Evolutionary conservation across 228 moss, liverwort and hornwort species (phyloP), one percentile per base, ranked within the genome.

Genomic region (Sphagnum fallax): DNA sequence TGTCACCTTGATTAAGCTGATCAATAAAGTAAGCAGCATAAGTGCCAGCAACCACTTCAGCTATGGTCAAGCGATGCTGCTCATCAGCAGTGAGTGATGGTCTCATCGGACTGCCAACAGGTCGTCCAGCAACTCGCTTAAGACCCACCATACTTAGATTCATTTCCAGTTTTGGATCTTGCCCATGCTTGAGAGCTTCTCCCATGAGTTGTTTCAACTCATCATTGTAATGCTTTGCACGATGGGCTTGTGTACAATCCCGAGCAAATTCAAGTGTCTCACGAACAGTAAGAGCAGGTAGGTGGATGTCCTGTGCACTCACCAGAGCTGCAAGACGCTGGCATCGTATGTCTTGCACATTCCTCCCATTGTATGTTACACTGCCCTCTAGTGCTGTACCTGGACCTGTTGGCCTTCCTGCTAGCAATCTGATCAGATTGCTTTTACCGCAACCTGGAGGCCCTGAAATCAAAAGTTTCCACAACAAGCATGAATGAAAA

Each of bases 121-220:
- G 84, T 14, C 84, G 76, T 14, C 81, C 78, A 70, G 83, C 88
- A 62, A 91, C 84, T 67, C 89, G 84, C 70, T 91, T 92, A 48
- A 96, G 83, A 63, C 92, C 92, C 75, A 96, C 16, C 81, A 96
- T 89, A 75, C 92, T 96, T 58, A 96, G 67, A 61, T 74, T 89
- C 66, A 70, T 70, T 74, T 96, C 96, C 75, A 92, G 73, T 73
- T 96, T 96, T 6, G 92, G 92, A 77, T 96, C 89, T 81, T 92
- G 91, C 6, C 88, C 89, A 49, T 68, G 82, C 67, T 92, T 91
- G n/a, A 96, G 75, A 53, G 78, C 91, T 57, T 96, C 91, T 48
- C 91, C 89, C 71, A 92, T 67, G 5, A 89, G 12, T 47, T 18
- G 53, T 75, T 76, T 78, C 48, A 96, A 69, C 52, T 96, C 88